A percentile compares a stretch with the other conserved stretches of the same genome.
phyloP scores from a whole-genome alignment of 2,329 filamentous ascomycete species.

The Sporothrix humicola region DNA sequence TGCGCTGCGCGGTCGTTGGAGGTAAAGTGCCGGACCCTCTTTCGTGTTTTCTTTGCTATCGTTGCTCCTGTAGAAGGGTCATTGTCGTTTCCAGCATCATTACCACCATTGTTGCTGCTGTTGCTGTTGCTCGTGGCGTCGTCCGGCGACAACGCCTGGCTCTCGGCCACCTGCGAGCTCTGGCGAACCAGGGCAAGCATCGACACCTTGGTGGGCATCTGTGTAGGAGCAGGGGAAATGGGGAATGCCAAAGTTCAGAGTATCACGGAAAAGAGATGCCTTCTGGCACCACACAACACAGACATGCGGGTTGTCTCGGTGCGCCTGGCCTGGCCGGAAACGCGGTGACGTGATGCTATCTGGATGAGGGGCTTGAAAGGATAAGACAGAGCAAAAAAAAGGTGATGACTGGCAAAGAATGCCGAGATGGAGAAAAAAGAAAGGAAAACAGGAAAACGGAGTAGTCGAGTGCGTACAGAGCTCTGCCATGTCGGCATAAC shows the following conservation, averaged over 20 bases:
- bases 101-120: not conserved
- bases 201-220: not conserved
- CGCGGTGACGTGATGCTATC: constrained; percentile 2
- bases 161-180: not conserved
- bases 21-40: constrained; percentile 33
- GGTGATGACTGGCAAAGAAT: not conserved
- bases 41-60: not conserved
- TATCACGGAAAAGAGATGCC: not conserved
- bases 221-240: not conserved
- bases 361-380: not conserved
- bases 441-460: not conserved
- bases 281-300: not conserved
- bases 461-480: not conserved
- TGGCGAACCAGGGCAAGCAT: constrained; percentile 1
- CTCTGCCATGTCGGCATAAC: too few relatives aligned
- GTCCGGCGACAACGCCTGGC: not conserved
- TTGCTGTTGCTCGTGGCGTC: not conserved
- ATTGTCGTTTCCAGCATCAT: not conserved
- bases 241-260: not conserved
- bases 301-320: not conserved
- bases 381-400: not conserved
- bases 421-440: not conserved
- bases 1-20: constrained; percentile 33
- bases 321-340: not conserved
- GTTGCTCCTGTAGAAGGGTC: too few relatives aligned